phyloP scores from a whole-genome alignment of 2,329 filamentous ascomycete genomes.

The Fusarium nurragi region DNA sequence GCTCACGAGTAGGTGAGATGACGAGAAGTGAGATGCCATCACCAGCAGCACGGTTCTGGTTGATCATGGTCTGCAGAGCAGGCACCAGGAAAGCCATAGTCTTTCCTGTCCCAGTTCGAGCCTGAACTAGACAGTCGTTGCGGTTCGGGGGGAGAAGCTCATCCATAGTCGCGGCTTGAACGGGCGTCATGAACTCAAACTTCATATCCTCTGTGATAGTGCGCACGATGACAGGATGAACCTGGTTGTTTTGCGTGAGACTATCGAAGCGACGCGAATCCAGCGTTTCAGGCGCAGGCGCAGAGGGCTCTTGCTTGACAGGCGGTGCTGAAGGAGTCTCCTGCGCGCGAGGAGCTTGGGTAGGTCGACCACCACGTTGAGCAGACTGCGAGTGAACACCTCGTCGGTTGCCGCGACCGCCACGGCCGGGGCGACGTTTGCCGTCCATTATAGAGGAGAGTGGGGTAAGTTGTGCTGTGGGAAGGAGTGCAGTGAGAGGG shows the following conservation, averaged over 20 bases:
- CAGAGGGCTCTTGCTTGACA: background rate
- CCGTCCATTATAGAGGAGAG: conserved; percentile 14
- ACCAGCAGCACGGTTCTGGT: conserved; percentile 46
- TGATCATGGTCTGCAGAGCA: conserved; percentile 80
- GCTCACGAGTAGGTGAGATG: conserved; percentile 75
- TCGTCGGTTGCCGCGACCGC: conserved; percentile 21
- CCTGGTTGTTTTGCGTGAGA: conserved; percentile 51
- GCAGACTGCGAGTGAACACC: conserved; percentile 2
- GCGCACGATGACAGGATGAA: conserved; percentile 58
- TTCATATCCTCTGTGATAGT: conserved; percentile 60
- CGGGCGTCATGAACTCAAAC: conserved; percentile 64
- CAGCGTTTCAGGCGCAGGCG: conserved; percentile 47
- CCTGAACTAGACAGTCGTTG: conserved; percentile 74
- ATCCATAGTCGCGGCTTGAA: conserved; percentile 62
- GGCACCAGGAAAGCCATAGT: conserved; percentile 85
- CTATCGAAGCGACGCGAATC: conserved; percentile 60
- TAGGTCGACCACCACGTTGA: conserved; percentile 2
- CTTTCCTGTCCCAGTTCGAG: conserved; percentile 89
- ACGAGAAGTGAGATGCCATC: conserved; percentile 68
- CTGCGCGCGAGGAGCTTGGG: background rate
- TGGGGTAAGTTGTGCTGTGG: background rate
- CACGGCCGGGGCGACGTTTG: conserved; percentile 20
- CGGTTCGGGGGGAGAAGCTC: conserved; percentile 57
- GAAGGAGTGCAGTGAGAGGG: background rate
- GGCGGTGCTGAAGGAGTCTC: background rate